phyloP scores from a whole-genome alignment of 768 basidiomycete genomes.

The Arthromyces matolae region DNA sequence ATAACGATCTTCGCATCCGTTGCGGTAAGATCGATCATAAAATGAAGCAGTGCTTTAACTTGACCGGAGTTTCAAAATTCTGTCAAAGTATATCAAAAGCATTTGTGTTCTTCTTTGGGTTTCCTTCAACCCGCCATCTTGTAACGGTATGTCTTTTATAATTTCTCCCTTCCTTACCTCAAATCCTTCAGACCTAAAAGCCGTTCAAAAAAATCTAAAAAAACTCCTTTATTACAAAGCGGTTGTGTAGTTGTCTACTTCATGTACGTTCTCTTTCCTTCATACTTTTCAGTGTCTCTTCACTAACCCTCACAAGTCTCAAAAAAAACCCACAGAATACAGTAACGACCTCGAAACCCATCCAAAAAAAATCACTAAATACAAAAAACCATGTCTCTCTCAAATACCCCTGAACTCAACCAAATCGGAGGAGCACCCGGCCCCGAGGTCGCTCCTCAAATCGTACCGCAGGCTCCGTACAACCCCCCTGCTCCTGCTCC shows the following conservation, averaged over 20 bases:
- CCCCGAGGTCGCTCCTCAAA: slow-evolving; percentile 43
- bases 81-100: slow-evolving; percentile 33
- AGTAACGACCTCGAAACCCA: slow-evolving; percentile 77
- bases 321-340: slow-evolving; percentile 79
- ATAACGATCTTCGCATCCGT: too few species aligned
- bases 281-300: slow-evolving; percentile 10
- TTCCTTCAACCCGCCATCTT: slow-evolving; percentile 56
- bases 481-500: slow-evolving; percentile 54
- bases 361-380: slow-evolving; percentile 30
- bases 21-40: too few species aligned
- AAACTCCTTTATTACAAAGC: slow-evolving; percentile 55
- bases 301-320: slow-evolving; percentile 34
- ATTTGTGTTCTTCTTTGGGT: slow-evolving; percentile 34
- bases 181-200: slow-evolving; percentile 36
- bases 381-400: slow-evolving; percentile 48
- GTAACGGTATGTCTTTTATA: slow-evolving; percentile 60
- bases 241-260: slow-evolving; percentile 69
- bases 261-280: slow-evolving; percentile 44
- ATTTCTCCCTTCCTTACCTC: slow-evolving; percentile 17
- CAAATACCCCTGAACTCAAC: slow-evolving; percentile 49
- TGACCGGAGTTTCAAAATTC: slow-evolving; percentile 43
- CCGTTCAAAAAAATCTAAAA: slow-evolving; percentile 64
- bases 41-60: too few species aligned
- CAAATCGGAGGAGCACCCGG: slow-evolving; percentile 42
- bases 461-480: slow-evolving; percentile 50